Percentiles rank a stretch among this genome's conserved stretches.
These are phyloP conservation scores for Zea luxurians DNA, from an alignment of 176 grass and related monocot species.

Conservation along the genomic window DNA sequence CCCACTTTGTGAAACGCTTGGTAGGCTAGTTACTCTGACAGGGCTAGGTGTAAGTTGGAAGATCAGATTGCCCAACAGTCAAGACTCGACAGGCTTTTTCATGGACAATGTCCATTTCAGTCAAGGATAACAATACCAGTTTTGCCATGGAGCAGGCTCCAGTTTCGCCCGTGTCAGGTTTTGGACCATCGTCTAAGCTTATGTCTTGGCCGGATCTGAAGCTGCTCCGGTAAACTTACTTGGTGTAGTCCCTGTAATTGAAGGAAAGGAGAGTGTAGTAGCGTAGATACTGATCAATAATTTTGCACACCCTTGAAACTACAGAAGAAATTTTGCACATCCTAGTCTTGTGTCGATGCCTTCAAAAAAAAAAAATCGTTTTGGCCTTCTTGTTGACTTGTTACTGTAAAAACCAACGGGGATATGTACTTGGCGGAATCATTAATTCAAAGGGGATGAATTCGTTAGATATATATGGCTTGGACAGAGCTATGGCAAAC, in stretches of 20 bases:
- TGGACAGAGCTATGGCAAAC: too few relatives aligned
- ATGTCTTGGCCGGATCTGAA: background rate
- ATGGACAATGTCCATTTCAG: conserved; percentile 7
- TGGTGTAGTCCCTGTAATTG: conserved; percentile 36
- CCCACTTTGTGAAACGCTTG: background rate
- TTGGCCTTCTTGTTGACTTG: too few relatives aligned
- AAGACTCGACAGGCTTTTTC: conserved; percentile 15
- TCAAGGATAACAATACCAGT: conserved; percentile 3
- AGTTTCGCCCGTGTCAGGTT: conserved; percentile 35
- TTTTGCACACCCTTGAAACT: too few relatives aligned
- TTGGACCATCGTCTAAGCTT: conserved; percentile 37
- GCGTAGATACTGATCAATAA: conserved; percentile 13
- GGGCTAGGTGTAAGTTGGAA: conserved; percentile 6
- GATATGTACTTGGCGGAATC: too few relatives aligned
- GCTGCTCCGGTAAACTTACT: conserved; percentile 14
- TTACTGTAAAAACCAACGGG: too few relatives aligned
- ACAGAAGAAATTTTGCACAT: too few relatives aligned
- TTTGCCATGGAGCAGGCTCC: conserved; percentile 28
- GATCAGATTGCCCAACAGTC: conserved; percentile 1
- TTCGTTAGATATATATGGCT: too few relatives aligned
- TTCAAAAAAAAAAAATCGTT: too few relatives aligned
- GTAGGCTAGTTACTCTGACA: background rate
- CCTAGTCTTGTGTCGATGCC: too few relatives aligned
- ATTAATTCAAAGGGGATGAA: too few relatives aligned
- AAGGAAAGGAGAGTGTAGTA: too few relatives aligned